phyloP scores from a whole-genome alignment of 768 basidiomycete genomes.

The Pleurotus ostreatus region DNA sequence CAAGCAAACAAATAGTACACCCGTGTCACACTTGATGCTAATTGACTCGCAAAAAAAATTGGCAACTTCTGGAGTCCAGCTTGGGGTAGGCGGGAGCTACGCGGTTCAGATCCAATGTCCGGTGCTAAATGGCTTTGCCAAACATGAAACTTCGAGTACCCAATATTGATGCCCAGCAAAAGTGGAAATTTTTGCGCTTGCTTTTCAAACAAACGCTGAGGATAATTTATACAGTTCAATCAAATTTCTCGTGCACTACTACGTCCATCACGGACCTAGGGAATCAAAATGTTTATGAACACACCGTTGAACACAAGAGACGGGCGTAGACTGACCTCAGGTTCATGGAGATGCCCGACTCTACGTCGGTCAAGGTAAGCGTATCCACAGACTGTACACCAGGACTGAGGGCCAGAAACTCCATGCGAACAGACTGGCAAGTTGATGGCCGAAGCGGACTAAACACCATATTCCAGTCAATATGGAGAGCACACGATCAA shows the following conservation, averaged over 20 bases:
- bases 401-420: conserved; percentile 75
- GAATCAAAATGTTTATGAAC: neutral
- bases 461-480: conserved; percentile 7
- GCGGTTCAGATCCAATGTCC: too few species aligned
- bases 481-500: conserved; percentile 2
- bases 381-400: conserved; percentile 77
- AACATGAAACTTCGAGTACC: too few species aligned
- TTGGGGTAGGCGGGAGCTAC: too few species aligned
- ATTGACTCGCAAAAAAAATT: too few species aligned
- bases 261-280: conserved; percentile 70
- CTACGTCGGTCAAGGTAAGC: conserved; percentile 70
- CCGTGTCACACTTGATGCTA: too few species aligned
- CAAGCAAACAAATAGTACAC: too few species aligned
- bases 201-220: too few species aligned
- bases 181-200: too few species aligned
- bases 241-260: conserved; percentile 54
- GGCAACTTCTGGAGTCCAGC: too few species aligned
- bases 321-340: conserved; percentile 48
- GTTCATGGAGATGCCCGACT: conserved; percentile 68
- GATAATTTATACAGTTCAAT: neutral
- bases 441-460: conserved; percentile 79
- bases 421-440: conserved; percentile 84
- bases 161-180: too few species aligned
- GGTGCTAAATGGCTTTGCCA: too few species aligned
- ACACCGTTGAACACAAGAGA: too few species aligned